Evolutionary conservation across 2,329 filamentous ascomycete species (phyloP), one percentile per base, ranked within the genome.

Genomic region (Pseudogymnoascus sp.): DNA sequence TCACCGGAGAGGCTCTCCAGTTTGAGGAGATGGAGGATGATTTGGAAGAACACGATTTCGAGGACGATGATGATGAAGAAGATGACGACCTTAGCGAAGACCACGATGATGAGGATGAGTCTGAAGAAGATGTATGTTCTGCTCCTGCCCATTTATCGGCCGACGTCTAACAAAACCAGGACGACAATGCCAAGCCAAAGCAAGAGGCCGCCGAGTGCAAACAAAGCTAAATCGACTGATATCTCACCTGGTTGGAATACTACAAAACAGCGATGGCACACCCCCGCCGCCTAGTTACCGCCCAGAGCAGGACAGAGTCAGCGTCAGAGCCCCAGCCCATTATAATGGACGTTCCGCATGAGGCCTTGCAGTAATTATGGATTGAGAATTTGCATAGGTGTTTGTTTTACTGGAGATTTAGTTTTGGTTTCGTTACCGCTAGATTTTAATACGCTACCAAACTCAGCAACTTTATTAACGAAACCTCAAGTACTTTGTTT

Each of bases 141-240:
- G 45, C 45, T 49, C 30, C 36, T 33, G 49, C 28, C 49, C 4
- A 55, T 33, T 33, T 33, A 35, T 22, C 9, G 22, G 49, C 28
- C 28, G 16, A 58, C 28, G 12, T 60, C 11, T 42, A 12, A 59
- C 11, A 19, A 58, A 52, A 60, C n/a, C 69, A 95, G 91, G 90
- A 95, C 73, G 91, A 92, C 74, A 86, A 85, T 67, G 87, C 89
- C 70, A 95, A 93, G 83, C 91, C 92, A 64, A 95, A 95, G 83
- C 91, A 94, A 79, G 91, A 96, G 79, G 87, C 91, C 69, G 90
- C 92, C 69, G 92, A 96, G 81, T 96, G 92, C 86, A 96, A 96
- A 84, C 91, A 95, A 80, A 95, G 90, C 80, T 96, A 85, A 82
- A 69, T 62, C 58, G 35, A 16, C 38, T 41, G 58, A 55, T 22